A percentile compares a stretch with the other conserved stretches of the same genome.
Evolutionary conservation across 2,329 filamentous ascomycete genomes (phyloP).

Genomic region (Magnaporthales sp.): DNA sequence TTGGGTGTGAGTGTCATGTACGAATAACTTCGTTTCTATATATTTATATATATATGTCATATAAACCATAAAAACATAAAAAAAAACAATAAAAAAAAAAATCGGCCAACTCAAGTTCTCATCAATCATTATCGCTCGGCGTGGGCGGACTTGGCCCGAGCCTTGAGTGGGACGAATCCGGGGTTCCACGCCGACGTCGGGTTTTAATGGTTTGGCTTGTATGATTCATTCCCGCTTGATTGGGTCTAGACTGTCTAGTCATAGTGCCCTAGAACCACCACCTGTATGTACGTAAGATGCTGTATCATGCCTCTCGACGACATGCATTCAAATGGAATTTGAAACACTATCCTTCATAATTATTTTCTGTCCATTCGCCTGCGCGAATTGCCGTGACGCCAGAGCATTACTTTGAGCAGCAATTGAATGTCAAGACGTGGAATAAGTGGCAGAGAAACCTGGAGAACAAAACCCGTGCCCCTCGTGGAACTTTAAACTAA

Average conservation of each 20-base stretch:
- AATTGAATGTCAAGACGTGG: neutral
- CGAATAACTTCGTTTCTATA: too few species aligned
- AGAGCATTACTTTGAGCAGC: neutral
- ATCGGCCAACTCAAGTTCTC: too few species aligned
- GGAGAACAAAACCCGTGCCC: neutral
- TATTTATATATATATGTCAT: too few species aligned
- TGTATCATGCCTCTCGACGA: neutral
- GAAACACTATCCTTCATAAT: too few species aligned
- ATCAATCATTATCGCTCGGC: neutral
- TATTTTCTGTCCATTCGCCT: neutral
- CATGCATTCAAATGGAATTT: too few species aligned
- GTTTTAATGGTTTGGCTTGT: neutral
- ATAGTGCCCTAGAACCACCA: neutral
- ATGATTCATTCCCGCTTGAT: neutral
- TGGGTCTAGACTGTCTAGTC: too few species aligned
- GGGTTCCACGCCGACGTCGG: neutral
- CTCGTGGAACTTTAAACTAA: neutral
- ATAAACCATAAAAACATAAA: neutral
- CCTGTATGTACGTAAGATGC: neutral
- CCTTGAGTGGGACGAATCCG: neutral
- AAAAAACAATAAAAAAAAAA: neutral
- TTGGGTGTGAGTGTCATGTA: neutral
- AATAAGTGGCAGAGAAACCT: neutral
- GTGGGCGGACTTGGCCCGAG: neutral
- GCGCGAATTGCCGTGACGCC: neutral